Conservation (phyloP, 2,329 filamentous ascomycete genomes). For the Sclerotinia subarctica region DNA sequence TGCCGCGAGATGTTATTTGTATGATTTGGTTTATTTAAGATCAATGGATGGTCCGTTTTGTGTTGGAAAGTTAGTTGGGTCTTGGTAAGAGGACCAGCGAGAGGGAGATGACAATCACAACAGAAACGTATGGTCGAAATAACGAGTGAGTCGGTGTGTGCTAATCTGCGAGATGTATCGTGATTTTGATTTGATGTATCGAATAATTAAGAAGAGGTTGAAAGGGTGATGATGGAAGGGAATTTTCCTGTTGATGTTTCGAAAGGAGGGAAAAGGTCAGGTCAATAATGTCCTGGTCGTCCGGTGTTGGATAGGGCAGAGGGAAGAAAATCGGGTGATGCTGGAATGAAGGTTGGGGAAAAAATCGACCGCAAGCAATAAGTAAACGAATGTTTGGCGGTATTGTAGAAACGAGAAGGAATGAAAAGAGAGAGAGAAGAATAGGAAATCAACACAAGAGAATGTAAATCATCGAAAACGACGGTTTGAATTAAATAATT, state of each 20-base stretch:
- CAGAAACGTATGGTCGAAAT: neutral
- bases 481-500: neutral
- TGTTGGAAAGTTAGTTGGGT: neutral
- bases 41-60: neutral
- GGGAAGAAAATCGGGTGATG: slow-evolving; percentile 8
- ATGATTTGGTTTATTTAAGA: neutral
- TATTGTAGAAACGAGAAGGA: slow-evolving; percentile 2
- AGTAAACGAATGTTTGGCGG: slow-evolving; percentile 7
- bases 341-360: slow-evolving; percentile 15
- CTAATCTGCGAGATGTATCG: neutral
- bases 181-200: neutral
- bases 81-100: neutral
- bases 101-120: neutral
- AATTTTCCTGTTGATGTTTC: slow-evolving; percentile 1
- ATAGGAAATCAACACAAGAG: slow-evolving; percentile 22
- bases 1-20: neutral
- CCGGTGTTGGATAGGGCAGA: neutral
- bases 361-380: slow-evolving; percentile 11
- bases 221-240: neutral
- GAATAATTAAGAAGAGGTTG: neutral
- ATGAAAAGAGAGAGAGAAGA: slow-evolving; percentile 10
- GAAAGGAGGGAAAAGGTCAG: neutral
- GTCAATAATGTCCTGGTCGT: slow-evolving; percentile 13
- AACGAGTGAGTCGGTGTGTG: slow-evolving; percentile 13
- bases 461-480: slow-evolving; percentile 26